Conservation (phyloP, 2,329 filamentous ascomycete species). For the Aspergillus melleus region DNA sequence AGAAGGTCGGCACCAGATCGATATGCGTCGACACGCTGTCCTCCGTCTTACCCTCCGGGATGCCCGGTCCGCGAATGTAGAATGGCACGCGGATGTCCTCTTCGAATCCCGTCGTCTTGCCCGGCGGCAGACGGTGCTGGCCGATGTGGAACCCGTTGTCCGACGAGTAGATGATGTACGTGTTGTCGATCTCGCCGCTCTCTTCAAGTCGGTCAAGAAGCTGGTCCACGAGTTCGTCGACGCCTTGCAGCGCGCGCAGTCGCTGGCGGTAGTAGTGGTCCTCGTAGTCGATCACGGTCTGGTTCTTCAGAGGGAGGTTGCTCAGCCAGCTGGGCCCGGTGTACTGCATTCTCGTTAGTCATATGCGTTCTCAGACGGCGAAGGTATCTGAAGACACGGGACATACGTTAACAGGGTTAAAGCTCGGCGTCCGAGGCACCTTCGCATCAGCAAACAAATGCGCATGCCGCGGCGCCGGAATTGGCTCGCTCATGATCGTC, state of each 20-base stretch:
- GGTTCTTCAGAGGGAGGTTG: slow-evolving; percentile 46
- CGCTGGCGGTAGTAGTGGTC: slow-evolving; percentile 55
- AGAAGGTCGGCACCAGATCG: slow-evolving; percentile 63
- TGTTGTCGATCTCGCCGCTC: slow-evolving; percentile 49
- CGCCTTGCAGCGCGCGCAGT: slow-evolving; percentile 52
- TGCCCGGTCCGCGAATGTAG: slow-evolving; percentile 59
- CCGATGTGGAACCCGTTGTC: slow-evolving; percentile 63
- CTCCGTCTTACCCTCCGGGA: slow-evolving; percentile 44
- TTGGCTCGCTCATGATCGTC: slow-evolving; percentile 49
- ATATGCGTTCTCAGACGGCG: not conserved
- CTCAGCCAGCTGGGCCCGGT: slow-evolving; percentile 50
- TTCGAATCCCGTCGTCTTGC: slow-evolving; percentile 60
- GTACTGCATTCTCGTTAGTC: slow-evolving; percentile 22
- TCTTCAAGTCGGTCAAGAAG: slow-evolving; percentile 49
- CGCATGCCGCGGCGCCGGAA: slow-evolving; percentile 61
- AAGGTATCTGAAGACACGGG: too few species aligned
- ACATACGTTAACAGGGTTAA: slow-evolving; percentile 66
- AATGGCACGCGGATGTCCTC: slow-evolving; percentile 63
- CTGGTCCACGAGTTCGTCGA: slow-evolving; percentile 58
- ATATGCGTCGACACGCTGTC: slow-evolving; percentile 61
- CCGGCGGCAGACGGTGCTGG: slow-evolving; percentile 59
- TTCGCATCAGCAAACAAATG: slow-evolving; percentile 61
- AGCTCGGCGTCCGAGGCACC: slow-evolving; percentile 63
- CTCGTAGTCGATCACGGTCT: slow-evolving; percentile 51
- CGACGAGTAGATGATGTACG: slow-evolving; percentile 62